Evolutionary conservation across 1,284 basidiomycete genomes (phyloP), one percentile per base, ranked within the genome.

Genomic region (Ustilago sp.): DNA sequence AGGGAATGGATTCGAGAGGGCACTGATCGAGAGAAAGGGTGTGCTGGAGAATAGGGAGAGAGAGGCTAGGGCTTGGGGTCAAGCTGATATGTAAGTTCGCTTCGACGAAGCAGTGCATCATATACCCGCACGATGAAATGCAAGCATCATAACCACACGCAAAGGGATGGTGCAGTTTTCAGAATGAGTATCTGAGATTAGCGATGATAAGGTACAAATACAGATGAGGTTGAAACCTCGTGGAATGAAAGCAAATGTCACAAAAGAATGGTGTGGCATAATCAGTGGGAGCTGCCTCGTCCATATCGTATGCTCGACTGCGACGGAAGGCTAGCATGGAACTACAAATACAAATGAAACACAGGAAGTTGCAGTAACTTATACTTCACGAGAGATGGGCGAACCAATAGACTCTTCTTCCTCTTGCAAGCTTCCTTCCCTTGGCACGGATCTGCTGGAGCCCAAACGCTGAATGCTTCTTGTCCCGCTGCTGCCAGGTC

Each of bases 1-100:
- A 64, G 91, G 94, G 1, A 99, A 92, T 76, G 96, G 96, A 1
- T 98, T 96, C 77, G 96, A 99, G 88, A 93, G 93, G 88, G 94
- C 94, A 80, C 88, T 78, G 7, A 76, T 85, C 39, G 71, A 79
- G 50, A 57, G 74, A 11, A 77, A 78, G 23, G 58, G 56, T 32
- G 62, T 51, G 28, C 53, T 79, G 31, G 59, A 36, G 15, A 50
- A 54, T 5, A 56, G 70, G n/a, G 68, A 69, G 34, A 62, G 63
- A 19, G 71, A 76, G 52, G 59, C 68, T 2, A 56, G 69, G 51
- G 79, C 77, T 67, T 80, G 72, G 69, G 69, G 75, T 31, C 71
- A 74, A 48, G 65, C 73, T 36, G 79, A 80, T 43, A 75, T 80
- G 71, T 80, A 43, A 59, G 11, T 31, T 6, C 52, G 52, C 17